Conservation (phyloP, 1,284 basidiomycete species). For the Tilletia setariae region DNA sequence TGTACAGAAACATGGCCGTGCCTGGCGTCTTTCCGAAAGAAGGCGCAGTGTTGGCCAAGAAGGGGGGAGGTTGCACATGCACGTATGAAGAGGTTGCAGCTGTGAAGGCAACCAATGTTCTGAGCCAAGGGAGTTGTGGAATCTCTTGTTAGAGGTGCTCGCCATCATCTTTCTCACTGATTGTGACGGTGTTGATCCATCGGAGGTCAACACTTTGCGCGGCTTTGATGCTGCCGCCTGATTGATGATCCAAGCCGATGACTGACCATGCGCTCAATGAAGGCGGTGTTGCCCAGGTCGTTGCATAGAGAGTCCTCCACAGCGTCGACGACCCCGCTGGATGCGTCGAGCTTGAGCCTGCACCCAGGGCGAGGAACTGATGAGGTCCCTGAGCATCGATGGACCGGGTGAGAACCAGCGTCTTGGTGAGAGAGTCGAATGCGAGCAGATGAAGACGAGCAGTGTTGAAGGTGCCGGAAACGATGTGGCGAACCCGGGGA, state of each 20-base stretch:
- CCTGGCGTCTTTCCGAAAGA: constrained; percentile 30
- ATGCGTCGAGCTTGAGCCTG: too few species aligned
- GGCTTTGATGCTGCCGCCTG: not conserved
- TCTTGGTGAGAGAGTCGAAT: constrained; percentile 29
- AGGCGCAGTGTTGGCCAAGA: constrained; percentile 25
- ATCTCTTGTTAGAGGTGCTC: too few species aligned
- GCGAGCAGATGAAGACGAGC: constrained; percentile 33
- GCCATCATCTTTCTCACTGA: constrained; percentile 19
- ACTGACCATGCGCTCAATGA: constrained; percentile 38
- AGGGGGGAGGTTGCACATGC: constrained; percentile 35
- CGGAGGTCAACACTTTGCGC: constrained; percentile 1
- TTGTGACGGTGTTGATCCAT: constrained; percentile 21
- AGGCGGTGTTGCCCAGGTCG: constrained; percentile 35
- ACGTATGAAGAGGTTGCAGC: constrained; percentile 47
- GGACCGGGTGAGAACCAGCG: constrained; percentile 24
- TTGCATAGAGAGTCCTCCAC: constrained; percentile 37
- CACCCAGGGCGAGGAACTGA: constrained; percentile 37
- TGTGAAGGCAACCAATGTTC: not conserved
- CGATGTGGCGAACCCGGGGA: constrained; percentile 27
- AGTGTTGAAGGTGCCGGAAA: constrained; percentile 45
- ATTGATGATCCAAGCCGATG: constrained; percentile 14
- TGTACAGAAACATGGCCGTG: constrained; percentile 26
- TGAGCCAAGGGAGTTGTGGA: too few species aligned
- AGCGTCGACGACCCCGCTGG: too few species aligned
- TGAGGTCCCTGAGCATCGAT: constrained; percentile 34